These are phyloP conservation scores for Microbotryum violaceum DNA, from an alignment of 1,284 basidiomycete genomes.

Conservation along the genomic window DNA sequence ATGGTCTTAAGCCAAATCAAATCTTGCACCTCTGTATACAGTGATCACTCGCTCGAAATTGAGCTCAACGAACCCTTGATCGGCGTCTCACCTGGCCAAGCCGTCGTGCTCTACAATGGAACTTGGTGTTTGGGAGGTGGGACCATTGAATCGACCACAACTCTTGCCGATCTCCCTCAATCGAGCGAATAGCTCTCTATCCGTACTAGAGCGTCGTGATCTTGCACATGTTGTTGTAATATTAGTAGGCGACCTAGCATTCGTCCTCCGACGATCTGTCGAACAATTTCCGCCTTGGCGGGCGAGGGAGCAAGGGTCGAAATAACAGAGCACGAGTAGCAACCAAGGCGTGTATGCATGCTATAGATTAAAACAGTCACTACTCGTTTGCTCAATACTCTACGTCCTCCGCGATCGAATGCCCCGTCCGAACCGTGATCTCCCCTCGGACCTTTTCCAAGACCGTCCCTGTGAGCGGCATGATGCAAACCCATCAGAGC, in stretches of 20 bases:
- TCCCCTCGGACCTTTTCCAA: slow-evolving; percentile 11
- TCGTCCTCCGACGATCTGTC: too few species aligned
- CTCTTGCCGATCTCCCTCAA: slow-evolving; percentile 14
- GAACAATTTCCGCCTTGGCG: too few species aligned
- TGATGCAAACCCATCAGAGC: neutral
- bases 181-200: neutral
- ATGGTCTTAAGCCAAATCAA: too few species aligned
- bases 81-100: slow-evolving; percentile 32
- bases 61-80: slow-evolving; percentile 4
- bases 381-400: slow-evolving; percentile 1
- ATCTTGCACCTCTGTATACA: too few species aligned
- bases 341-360: neutral
- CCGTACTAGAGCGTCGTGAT: neutral
- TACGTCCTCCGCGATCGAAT: slow-evolving; percentile 5
- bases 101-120: slow-evolving; percentile 22
- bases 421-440: slow-evolving; percentile 15
- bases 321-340: neutral
- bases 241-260: too few species aligned
- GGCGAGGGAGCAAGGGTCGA: neutral
- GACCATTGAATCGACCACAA: slow-evolving; percentile 21
- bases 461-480: slow-evolving; percentile 7
- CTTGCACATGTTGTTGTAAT: too few species aligned
- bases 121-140: slow-evolving; percentile 32
- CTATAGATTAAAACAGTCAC: neutral
- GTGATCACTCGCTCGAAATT: slow-evolving; percentile 7